Conservation (phyloP, 805 yeast genomes). For the Pichia nanzhaoensis region DNA sequence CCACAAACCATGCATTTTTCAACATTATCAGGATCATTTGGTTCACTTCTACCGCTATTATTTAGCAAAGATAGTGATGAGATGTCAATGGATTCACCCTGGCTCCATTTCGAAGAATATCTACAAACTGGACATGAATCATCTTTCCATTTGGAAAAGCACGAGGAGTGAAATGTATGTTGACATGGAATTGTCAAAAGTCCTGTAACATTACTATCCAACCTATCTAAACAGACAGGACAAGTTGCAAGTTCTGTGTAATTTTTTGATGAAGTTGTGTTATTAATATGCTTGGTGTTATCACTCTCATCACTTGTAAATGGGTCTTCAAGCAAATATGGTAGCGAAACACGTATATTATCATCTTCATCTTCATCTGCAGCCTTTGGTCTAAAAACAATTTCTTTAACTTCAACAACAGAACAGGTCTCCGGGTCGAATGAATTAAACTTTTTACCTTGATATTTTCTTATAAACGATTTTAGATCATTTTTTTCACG, state of each 20-base stretch:
- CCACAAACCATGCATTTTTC: slow-evolving; percentile 52
- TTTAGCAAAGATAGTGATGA: background rate
- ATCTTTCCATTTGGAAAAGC: slow-evolving; percentile 83
- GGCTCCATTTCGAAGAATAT: slow-evolving; percentile 45
- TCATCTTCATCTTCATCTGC: slow-evolving; percentile 5
- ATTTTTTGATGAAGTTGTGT: slow-evolving; percentile 20
- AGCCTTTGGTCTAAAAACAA: slow-evolving; percentile 35
- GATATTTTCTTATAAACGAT: slow-evolving; percentile 56
- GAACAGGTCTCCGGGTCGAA: slow-evolving; percentile 88
- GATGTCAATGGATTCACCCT: background rate
- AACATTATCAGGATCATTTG: slow-evolving; percentile 24
- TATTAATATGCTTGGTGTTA: too few relatives aligned
- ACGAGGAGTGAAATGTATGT: slow-evolving; percentile 87
- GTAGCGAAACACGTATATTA: slow-evolving; percentile 35
- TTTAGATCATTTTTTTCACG: slow-evolving; percentile 47
- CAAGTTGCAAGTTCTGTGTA: slow-evolving; percentile 74
- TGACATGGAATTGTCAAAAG: slow-evolving; percentile 84
- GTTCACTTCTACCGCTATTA: slow-evolving; percentile 15
- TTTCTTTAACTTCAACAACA: slow-evolving; percentile 60
- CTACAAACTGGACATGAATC: slow-evolving; percentile 90
- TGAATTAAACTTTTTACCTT: slow-evolving; percentile 72
- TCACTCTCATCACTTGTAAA: slow-evolving; percentile 37
- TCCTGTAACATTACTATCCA: slow-evolving; percentile 78
- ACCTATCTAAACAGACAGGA: slow-evolving; percentile 85
- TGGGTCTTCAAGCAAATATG: slow-evolving; percentile 68